Evolutionary conservation across 2,329 filamentous ascomycete genomes (phyloP), one percentile per base, ranked within the genome.

Genomic region (Lasiodiplodia sp.): DNA sequence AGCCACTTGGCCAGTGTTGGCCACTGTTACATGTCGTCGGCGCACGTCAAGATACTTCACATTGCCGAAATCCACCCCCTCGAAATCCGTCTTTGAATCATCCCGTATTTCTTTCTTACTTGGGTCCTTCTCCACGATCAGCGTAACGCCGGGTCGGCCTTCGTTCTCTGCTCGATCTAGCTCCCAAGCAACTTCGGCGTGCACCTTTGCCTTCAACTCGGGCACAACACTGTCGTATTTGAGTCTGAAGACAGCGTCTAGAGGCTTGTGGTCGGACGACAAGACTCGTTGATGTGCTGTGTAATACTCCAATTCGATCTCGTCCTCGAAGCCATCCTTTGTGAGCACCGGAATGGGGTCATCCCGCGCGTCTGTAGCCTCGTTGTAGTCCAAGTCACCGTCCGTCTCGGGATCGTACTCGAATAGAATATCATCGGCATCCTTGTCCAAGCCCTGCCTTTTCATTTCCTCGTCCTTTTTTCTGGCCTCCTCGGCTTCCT

Each of bases 191-290:
- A 98, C 92, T 75, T 98, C 94, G 68, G 92, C 89, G 70, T 97
- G 92, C 0, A 98, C 85, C 71, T 89, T 91, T 1, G 93, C 88
- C 77, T 96, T 97, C 31, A 97, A 82, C 34, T 95, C 90, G 0
- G 94, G 92, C 0, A 96, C 89, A 0, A 97, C 92, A 0, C 92
- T 91, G 71, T 97, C 92, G 76, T 96, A 97, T 55, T 91, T 90
- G 8, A 99, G 81, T 0, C 88, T 91, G 76, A 98, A 98, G 0
- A 94, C 83, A 0, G 94, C 93, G 69, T 90, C 88, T 2, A 99
- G 82, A 0, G 96, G 96, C 78, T 99, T 99, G 80, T 99, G 96
- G 74, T 99, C 96, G 0, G 95, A 98, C 0, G 95, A 97, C 18
- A 92, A 87, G 28, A 99, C 90, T 21, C 92, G 87, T 78, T 98